Conservation (phyloP, 2,329 filamentous ascomycete genomes). For the Stachybotrys echinatus region DNA sequence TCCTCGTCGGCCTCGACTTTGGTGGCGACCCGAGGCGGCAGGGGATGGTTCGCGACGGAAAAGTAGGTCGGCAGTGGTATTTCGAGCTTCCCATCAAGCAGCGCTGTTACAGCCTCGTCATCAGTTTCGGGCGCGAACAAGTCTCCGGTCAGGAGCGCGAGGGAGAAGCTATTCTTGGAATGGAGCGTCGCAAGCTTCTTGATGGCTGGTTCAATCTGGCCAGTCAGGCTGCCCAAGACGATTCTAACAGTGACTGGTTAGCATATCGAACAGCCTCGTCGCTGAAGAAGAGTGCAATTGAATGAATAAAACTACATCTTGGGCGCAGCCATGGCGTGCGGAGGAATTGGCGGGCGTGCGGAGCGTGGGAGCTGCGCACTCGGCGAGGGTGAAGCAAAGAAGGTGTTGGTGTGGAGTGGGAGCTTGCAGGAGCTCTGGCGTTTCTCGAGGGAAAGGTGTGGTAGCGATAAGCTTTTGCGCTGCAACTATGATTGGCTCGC, state of each 20-base stretch:
- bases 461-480: slow-evolving; percentile 28
- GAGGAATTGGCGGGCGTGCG: slow-evolving; percentile 8
- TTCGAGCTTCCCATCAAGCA: slow-evolving; percentile 67
- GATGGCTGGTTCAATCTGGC: slow-evolving; percentile 70
- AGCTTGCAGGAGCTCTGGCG: slow-evolving; percentile 6
- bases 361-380: slow-evolving; percentile 4
- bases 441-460: neutral
- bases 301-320: slow-evolving; percentile 36
- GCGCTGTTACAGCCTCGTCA: slow-evolving; percentile 51
- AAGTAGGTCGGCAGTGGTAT: slow-evolving; percentile 89
- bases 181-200: slow-evolving; percentile 77
- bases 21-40: slow-evolving; percentile 66
- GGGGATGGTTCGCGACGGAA: slow-evolving; percentile 65
- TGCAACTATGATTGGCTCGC: slow-evolving; percentile 22
- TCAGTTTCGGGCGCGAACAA: slow-evolving; percentile 64
- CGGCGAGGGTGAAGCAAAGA: slow-evolving; percentile 1
- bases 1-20: slow-evolving; percentile 69
- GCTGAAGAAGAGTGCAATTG: neutral
- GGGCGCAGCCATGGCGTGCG: slow-evolving; percentile 35
- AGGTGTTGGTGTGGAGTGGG: neutral
- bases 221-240: slow-evolving; percentile 78
- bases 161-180: slow-evolving; percentile 79
- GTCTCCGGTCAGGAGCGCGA: slow-evolving; percentile 80
- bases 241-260: slow-evolving; percentile 45
- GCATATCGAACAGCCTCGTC: neutral